Evolutionary conservation across 257 asterid species (phyloP).

Genomic region (Haberlea rhodopensis): DNA sequence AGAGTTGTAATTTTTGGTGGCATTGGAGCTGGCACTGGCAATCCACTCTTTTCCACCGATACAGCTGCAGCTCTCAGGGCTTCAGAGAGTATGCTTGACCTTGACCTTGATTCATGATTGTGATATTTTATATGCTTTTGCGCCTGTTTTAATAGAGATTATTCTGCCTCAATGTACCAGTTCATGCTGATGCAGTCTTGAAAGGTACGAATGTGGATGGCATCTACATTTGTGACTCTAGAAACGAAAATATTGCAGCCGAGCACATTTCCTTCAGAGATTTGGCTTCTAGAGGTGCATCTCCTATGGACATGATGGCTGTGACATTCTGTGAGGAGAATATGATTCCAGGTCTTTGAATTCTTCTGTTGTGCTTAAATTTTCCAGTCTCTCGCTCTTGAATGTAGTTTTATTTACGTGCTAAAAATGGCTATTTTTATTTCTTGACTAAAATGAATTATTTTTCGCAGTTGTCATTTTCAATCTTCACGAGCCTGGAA

Average conservation of each 20-base stretch:
- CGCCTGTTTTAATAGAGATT: not conserved
- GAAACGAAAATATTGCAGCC: conserved; percentile 51
- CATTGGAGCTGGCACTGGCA: conserved; percentile 88
- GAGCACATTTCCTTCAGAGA: conserved; percentile 76
- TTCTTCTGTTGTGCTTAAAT: not conserved
- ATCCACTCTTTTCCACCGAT: conserved; percentile 90
- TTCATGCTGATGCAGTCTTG: conserved; percentile 85
- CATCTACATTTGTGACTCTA: conserved; percentile 60
- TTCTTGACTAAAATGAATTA: not conserved
- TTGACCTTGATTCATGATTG: conserved; percentile 2
- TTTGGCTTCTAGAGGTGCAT: conserved; percentile 56
- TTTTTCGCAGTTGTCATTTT: conserved; percentile 75
- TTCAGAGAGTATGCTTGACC: conserved; percentile 79
- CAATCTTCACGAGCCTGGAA: conserved; percentile 87
- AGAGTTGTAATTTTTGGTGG: conserved; percentile 95
- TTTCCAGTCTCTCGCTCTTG: not conserved
- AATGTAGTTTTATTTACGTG: not conserved
- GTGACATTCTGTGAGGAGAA: conserved; percentile 55
- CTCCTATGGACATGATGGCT: conserved; percentile 89
- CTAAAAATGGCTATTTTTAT: not conserved
- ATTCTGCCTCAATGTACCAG: conserved; percentile 38
- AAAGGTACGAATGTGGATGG: conserved; percentile 83
- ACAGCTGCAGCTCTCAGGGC: conserved; percentile 95
- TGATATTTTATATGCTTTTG: conserved; percentile 2
- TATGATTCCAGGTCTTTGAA: conserved; percentile 61